These are phyloP conservation scores for Lachancea cidri DNA, from an alignment of 805 yeast species.

Conservation along the genomic window DNA sequence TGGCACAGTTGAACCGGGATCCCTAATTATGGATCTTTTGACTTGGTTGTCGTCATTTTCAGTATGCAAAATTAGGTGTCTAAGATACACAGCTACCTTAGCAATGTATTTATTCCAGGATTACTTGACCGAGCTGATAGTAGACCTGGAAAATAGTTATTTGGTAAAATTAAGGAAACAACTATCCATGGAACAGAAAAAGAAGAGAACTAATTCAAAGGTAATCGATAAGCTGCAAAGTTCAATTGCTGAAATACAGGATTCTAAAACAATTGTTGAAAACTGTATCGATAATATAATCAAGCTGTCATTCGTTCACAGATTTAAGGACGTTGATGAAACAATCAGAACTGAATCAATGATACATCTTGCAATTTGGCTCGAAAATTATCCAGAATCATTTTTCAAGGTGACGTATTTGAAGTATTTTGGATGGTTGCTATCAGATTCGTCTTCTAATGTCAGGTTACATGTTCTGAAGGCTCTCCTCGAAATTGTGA, in stretches of 20 bases:
- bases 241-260: slow-evolving; percentile 38
- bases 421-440: slow-evolving; percentile 77
- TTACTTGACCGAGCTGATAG: slow-evolving; percentile 48
- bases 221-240: slow-evolving; percentile 44
- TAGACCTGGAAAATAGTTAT: slow-evolving; percentile 32
- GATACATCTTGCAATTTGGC: slow-evolving; percentile 61
- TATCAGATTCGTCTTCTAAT: slow-evolving; percentile 59
- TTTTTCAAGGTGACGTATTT: slow-evolving; percentile 67
- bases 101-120: slow-evolving; percentile 57
- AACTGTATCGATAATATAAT: slow-evolving; percentile 61
- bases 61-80: slow-evolving; percentile 61
- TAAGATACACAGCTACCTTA: slow-evolving; percentile 63
- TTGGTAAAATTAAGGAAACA: slow-evolving; percentile 37
- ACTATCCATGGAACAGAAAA: slow-evolving; percentile 33
- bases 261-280: slow-evolving; percentile 48
- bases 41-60: slow-evolving; percentile 77
- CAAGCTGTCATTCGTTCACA: slow-evolving; percentile 60
- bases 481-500: slow-evolving; percentile 47
- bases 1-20: slow-evolving; percentile 28
- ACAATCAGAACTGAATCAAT: slow-evolving; percentile 67
- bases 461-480: slow-evolving; percentile 65
- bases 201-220: slow-evolving; percentile 35
- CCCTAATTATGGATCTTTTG: slow-evolving; percentile 43
- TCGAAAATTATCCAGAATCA: slow-evolving; percentile 60
- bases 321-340: slow-evolving; percentile 78